Base-by-base conservation (phyloP, 192 early-diverging fungal species). In the Entomortierella beljakovae region DNA sequence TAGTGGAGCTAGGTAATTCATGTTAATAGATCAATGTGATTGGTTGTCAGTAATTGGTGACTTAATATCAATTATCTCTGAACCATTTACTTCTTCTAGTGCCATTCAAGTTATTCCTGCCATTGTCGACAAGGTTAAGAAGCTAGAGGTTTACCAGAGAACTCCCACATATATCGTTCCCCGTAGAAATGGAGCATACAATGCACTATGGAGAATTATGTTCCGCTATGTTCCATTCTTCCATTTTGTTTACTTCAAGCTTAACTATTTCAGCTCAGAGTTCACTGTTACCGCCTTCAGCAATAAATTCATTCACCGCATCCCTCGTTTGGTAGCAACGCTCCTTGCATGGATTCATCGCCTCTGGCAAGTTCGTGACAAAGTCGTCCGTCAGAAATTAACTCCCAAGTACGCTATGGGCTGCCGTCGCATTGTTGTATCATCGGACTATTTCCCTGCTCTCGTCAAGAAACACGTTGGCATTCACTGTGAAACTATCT, bases 81-180 rank as follows among this genome's bases (percentile, higher is more conserved):
- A 33, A 20, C 16, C 55, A 1, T 34, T 29, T 32, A 6, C 13
- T 10, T 22, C 7, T 22, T 48, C 28, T 25, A 86, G 84, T 57
- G 83, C 83, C 20, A 72, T 87, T 32, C 86, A 87, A 42, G 76
- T 82, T 18, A 80, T 87, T 23, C 87, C 87, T 20, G 49, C 74
- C 1, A 68, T 88, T 32, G 84, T 71, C n/a, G 49, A 73, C 29
- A 71, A 81, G 57, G 85, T 81, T 35, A 59, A 74, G 33, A 64
- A 63, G 25, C 50, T 88, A 15, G 60, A 80, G 51, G 75, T 71
- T 56, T 88, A 82, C 60, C 85, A 87, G 61, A 82, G 87, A 23
- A 84, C 84, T 10, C 84, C 86, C 11, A 71, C 86, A 37, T 86
- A 82, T 70, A 81, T 86, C 35, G 25, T 79, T 18, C 63, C 61